Evolutionary conservation across 169 alveolate genomes (phyloP).

Genomic region (Eimeria necatrix): DNA sequence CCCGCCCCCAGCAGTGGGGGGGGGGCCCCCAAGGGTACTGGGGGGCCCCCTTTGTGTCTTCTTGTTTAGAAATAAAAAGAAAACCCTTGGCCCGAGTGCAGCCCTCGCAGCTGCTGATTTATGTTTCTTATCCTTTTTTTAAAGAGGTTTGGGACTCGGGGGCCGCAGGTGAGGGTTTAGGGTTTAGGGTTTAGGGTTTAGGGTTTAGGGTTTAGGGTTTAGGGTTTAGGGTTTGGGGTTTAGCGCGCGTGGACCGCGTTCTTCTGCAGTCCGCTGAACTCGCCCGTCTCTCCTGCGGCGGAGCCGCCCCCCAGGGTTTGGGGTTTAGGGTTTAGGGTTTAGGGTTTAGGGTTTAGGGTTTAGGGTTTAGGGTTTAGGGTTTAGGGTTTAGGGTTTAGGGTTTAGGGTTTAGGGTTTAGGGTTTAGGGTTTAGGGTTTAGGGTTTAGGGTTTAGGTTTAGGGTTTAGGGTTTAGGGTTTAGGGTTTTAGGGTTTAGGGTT

Average conservation of each 20-base stretch:
- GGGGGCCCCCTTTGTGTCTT: conserved; percentile 2
- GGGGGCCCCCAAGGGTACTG: neutral
- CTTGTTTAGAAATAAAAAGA: neutral
- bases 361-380: neutral
- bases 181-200: conserved; percentile 66
- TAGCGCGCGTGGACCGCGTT: neutral
- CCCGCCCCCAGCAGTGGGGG: too few species aligned
- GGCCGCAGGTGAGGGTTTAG: conserved; percentile 69
- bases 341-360: conserved; percentile 4
- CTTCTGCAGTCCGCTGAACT: too few species aligned
- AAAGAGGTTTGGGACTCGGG: conserved; percentile 35
- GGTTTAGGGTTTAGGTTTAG: too few species aligned
- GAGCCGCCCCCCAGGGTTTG: neutral
- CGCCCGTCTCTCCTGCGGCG: too few species aligned
- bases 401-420: neutral
- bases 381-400: neutral
- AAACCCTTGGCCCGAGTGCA: neutral
- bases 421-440: conserved; percentile 2
- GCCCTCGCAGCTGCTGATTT: conserved; percentile 49
- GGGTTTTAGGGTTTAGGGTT: too few species aligned
- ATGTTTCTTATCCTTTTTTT: conserved; percentile 8
- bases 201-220: conserved; percentile 46
- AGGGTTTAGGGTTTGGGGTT: neutral
- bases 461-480: too few species aligned
- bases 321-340: conserved; percentile 4